Conservation (phyloP, 164 flowering plant species). For the Macadamia integrifolia region DNA sequence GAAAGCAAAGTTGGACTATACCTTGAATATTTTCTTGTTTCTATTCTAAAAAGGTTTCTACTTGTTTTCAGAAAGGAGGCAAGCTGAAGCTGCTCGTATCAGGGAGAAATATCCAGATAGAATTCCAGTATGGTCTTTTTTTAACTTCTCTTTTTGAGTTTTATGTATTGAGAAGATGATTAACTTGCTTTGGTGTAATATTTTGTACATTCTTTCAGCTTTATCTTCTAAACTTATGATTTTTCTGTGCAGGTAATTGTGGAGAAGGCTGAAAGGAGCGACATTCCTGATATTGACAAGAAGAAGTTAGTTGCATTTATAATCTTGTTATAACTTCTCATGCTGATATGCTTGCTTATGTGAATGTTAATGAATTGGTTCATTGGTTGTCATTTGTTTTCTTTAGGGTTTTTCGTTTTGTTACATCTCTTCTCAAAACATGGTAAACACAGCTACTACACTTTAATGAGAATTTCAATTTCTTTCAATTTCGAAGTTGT, state of each 20-base stretch:
- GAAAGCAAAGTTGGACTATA: too few species aligned
- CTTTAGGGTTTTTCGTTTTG: too few species aligned
- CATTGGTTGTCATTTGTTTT: too few species aligned
- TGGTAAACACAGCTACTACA: too few species aligned
- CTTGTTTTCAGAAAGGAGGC: constrained; percentile 57
- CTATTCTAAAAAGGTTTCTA: background rate
- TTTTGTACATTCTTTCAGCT: background rate
- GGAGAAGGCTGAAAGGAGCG: constrained; percentile 80
- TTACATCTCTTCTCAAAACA: too few species aligned
- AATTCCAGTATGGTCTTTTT: constrained; percentile 51
- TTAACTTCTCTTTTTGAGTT: too few species aligned
- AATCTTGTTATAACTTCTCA: too few species aligned
- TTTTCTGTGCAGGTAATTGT: constrained; percentile 59
- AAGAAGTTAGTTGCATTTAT: constrained; percentile 57
- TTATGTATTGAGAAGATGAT: background rate
- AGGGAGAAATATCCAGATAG: constrained; percentile 87
- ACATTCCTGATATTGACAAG: constrained; percentile 88
- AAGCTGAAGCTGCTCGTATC: constrained; percentile 81
- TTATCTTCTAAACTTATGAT: background rate
- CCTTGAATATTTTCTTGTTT: background rate
- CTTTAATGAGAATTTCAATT: too few species aligned
- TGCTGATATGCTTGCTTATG: too few species aligned
- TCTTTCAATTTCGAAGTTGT: too few species aligned
- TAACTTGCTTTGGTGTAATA: background rate
- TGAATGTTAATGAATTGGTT: too few species aligned